Evolutionary conservation across 2,329 filamentous ascomycete genomes (phyloP), one percentile per base, ranked within the genome.

Genomic region (Coniosporium tulheliwenetii): DNA sequence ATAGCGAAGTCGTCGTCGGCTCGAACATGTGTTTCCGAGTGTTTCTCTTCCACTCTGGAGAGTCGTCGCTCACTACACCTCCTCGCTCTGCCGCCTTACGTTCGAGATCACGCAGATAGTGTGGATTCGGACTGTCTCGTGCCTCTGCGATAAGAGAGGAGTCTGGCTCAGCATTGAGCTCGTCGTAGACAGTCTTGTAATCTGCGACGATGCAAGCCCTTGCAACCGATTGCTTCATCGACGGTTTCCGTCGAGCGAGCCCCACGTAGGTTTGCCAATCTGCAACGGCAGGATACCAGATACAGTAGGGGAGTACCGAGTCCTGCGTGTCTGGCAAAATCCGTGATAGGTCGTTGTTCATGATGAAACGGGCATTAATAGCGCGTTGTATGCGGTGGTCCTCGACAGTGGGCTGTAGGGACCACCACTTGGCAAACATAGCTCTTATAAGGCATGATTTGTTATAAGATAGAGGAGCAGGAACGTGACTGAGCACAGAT

Each of bases 401-500:
- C 8, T 37, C 34, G 14, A n/a, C 32, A 40, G 12, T 9, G 40
- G 40, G 10, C 37, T 43, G 39, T 38, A 47, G 48, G 55, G 31
- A 47, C 42, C 52, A 56, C 57, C 59, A 64, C 10, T 47, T 48
- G 1, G 60, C 61, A 43, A 62, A 64, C 33, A 56, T 45, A 2
- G 57, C n/a, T n/a, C n/a, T n/a, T n/a, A n/a, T n/a, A n/a, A n/a
- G n/a, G n/a, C n/a, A n/a, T n/a, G n/a, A n/a, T n/a, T n/a, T 47
- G 41, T 59, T 52, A 43, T 64, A n/a, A n/a, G n/a, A n/a, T n/a
- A n/a, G n/a, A n/a, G n/a, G n/a, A n/a, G n/a, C n/a, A n/a, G n/a
- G n/a, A n/a, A n/a, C n/a, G n/a, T n/a, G n/a, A n/a, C n/a, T n/a
- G n/a, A n/a, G n/a, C n/a, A n/a, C n/a, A n/a, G n/a, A n/a, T n/a